Percentiles rank a stretch among this genome's conserved stretches.
These are phyloP conservation scores for Colletotrichum coccodes DNA, from an alignment of 2,329 filamentous ascomycete species.

Conservation along the genomic window DNA sequence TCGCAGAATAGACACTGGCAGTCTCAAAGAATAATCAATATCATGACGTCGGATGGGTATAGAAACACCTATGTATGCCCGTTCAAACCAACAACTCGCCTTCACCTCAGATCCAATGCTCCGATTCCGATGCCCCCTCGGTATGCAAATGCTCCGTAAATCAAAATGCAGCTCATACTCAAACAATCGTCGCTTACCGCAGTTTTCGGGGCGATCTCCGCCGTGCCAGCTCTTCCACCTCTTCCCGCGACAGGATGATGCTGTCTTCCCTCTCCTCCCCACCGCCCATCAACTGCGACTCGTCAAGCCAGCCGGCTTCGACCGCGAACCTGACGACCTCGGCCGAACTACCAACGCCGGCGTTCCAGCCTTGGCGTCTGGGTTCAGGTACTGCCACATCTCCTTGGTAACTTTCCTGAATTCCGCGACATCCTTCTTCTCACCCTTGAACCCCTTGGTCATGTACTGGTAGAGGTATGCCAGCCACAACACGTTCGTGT, in stretches of 20 bases:
- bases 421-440: conserved; percentile 52
- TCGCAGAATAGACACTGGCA: neutral
- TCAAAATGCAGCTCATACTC: neutral
- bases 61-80: neutral
- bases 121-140: neutral
- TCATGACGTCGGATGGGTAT: neutral
- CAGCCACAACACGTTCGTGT: conserved; percentile 74
- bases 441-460: conserved; percentile 56
- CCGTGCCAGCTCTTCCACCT: conserved; percentile 34
- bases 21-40: neutral
- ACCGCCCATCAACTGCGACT: conserved; percentile 59
- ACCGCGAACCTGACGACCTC: conserved; percentile 67
- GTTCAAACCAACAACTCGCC: neutral
- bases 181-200: neutral
- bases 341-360: conserved; percentile 63
- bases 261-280: conserved; percentile 49
- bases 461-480: conserved; percentile 70
- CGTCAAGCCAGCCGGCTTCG: conserved; percentile 66
- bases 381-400: conserved; percentile 64
- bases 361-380: conserved; percentile 56
- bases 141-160: neutral
- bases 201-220: conserved; percentile 12
- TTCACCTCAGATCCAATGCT: neutral
- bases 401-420: conserved; percentile 63
- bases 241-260: conserved; percentile 48